Conservation (phyloP, 257 asterid species). For the Scutellaria baicalensis region DNA sequence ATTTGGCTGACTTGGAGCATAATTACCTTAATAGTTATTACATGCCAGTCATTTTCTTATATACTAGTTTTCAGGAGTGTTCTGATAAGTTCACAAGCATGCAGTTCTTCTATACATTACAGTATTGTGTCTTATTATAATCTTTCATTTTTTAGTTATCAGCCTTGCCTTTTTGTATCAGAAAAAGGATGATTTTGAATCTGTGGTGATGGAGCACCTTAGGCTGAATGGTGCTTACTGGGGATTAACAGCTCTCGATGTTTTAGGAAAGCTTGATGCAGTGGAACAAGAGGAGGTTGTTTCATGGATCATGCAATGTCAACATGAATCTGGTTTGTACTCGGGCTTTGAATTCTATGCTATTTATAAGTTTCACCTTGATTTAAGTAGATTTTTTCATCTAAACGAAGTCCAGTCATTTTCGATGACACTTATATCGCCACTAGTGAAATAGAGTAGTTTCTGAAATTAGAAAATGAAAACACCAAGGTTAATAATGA, state of each 20-base stretch:
- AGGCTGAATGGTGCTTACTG: constrained; percentile 89
- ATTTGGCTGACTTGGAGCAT: not conserved
- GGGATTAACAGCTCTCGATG: constrained; percentile 92
- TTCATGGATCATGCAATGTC: constrained; percentile 89
- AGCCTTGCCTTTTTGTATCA: constrained; percentile 16
- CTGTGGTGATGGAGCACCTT: constrained; percentile 89
- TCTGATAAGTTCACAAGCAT: not conserved
- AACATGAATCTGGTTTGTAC: constrained; percentile 80
- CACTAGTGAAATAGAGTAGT: too few relatives aligned
- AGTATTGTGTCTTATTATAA: not conserved
- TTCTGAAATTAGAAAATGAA: too few relatives aligned
- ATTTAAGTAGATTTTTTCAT: too few relatives aligned
- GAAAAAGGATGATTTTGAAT: constrained; percentile 70
- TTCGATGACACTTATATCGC: too few relatives aligned
- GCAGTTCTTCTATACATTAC: not conserved
- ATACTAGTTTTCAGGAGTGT: not conserved
- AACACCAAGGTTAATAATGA: too few relatives aligned
- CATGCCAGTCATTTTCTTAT: not conserved
- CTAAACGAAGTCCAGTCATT: too few relatives aligned
- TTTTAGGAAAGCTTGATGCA: constrained; percentile 59
- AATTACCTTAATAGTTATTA: not conserved
- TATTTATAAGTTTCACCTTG: not conserved
- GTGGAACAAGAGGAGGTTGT: constrained; percentile 78
- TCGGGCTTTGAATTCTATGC: not conserved
- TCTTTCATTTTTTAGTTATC: not conserved